Conservation (phyloP, 495 filamentous ascomycete species). For the Penicillium salamii region DNA sequence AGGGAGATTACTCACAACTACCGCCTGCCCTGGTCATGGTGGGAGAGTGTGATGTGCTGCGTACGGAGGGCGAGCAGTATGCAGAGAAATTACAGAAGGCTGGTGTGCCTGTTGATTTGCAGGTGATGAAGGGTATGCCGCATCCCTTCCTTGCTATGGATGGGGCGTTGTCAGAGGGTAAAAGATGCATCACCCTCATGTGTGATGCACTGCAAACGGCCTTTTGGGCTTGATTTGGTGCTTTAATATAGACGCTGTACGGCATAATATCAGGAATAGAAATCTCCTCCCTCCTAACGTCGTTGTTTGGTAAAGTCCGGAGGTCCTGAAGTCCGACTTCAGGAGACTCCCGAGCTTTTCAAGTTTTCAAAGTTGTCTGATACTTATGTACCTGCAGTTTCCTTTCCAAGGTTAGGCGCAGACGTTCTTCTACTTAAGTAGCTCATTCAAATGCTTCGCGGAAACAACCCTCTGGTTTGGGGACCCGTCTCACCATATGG, state of each 20-base stretch:
- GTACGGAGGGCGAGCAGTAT: slow-evolving; percentile 50
- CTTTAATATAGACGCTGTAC: background rate
- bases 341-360: too few species aligned
- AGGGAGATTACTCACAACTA: slow-evolving; percentile 45
- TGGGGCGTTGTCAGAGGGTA: slow-evolving; percentile 50
- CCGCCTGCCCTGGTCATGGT: slow-evolving; percentile 53
- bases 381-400: too few species aligned
- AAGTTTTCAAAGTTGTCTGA: too few species aligned
- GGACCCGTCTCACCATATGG: too few species aligned
- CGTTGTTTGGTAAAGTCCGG: too few species aligned
- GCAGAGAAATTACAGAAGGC: slow-evolving; percentile 46
- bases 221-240: slow-evolving; percentile 28
- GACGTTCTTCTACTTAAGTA: too few species aligned
- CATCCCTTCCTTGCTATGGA: slow-evolving; percentile 65
- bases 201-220: slow-evolving; percentile 49
- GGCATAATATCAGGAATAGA: background rate
- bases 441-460: too few species aligned
- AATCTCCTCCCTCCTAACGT: background rate
- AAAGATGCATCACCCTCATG: slow-evolving; percentile 51
- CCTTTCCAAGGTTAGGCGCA: too few species aligned
- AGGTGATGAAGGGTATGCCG: slow-evolving; percentile 58
- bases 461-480: too few species aligned
- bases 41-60: slow-evolving; percentile 55
- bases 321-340: too few species aligned
- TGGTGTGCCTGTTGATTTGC: slow-evolving; percentile 52